Evolutionary conservation across 1,284 basidiomycete species (phyloP), one percentile per base, ranked within the genome.

Genomic region (Tetrapyrgos nigripes): DNA sequence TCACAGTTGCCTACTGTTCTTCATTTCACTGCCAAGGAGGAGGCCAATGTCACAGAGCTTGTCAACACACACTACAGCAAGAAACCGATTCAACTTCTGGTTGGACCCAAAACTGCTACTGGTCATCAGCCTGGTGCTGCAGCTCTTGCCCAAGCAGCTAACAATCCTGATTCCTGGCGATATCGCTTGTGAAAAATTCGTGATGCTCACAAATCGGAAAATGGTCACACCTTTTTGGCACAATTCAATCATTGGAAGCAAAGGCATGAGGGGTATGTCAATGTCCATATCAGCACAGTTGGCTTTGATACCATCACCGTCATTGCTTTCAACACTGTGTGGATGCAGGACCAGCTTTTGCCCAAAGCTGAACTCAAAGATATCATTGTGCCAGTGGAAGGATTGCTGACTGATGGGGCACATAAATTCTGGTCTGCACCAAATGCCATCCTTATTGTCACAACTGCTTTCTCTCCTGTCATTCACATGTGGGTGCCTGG

Each of bases 321-420:
- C 2, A 67, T 74, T 26, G 66, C 62, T 1, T 57, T 69, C 48
- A 69, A 69, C 46, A 61, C 65, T 1, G 17, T 19, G 0, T 68
- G 70, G 48, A 74, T 75, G 73, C 29, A 28, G 5, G 19, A 50
- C 19, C 26, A 10, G 28, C 24, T 50, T 13, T 19, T 50, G 17
- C 49, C 49, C 14, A 33, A 52, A 8, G 9, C 31, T 8, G 21
- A 24, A 13, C 5, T 24, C 27, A 19, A 9, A 3, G 14, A 33
- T 4, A 8, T 8, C 8, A 8, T 33, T 33, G 8, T 33, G 14
- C 58, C 68, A 3, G 57, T 71, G 13, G 70, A 74, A 60, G 73
- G 74, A 2, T 46, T 72, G 50, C 68, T 76, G 21, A 68, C 67
- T 40, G 71, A 76, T 63, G 74, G 68, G 1, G 66, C 73, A 9